These are phyloP conservation scores for Brachypodium distachyon DNA, from an alignment of 202 grass and related monocot genomes.

Conservation along the genomic window DNA sequence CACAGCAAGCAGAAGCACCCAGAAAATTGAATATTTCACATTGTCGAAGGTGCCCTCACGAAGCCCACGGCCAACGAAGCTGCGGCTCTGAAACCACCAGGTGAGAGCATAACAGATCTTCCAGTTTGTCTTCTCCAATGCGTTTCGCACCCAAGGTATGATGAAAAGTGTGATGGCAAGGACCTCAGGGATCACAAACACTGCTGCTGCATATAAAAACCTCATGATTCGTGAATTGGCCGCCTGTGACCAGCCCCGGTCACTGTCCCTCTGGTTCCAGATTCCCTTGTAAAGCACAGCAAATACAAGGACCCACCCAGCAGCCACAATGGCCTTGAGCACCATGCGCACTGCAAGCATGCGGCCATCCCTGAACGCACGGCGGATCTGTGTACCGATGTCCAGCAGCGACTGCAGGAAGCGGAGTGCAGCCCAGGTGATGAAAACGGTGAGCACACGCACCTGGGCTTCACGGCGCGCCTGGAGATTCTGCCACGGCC, in stretches of 20 bases:
- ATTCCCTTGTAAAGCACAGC: slow-evolving; percentile 47
- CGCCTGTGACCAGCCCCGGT: slow-evolving; percentile 32
- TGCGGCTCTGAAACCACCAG: slow-evolving; percentile 96
- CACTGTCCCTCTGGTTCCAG: slow-evolving; percentile 29
- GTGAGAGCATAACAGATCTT: slow-evolving; percentile 73
- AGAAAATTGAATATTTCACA: slow-evolving; percentile 71
- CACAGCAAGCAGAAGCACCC: slow-evolving; percentile 61
- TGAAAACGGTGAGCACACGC: slow-evolving; percentile 66
- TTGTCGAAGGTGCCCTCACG: slow-evolving; percentile 80
- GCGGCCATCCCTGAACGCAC: slow-evolving; percentile 56
- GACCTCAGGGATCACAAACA: slow-evolving; percentile 73
- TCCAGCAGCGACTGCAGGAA: slow-evolving; percentile 85
- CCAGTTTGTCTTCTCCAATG: slow-evolving; percentile 91
- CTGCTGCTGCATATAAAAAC: slow-evolving; percentile 53
- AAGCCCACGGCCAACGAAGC: slow-evolving; percentile 81
- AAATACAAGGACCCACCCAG: slow-evolving; percentile 63
- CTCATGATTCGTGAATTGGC: slow-evolving; percentile 36
- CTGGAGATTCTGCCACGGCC: slow-evolving; percentile 55
- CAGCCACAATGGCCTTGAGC: slow-evolving; percentile 72
- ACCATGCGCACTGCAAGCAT: slow-evolving; percentile 66
- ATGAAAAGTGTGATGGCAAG: slow-evolving; percentile 70
- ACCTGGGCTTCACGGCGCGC: slow-evolving; percentile 27
- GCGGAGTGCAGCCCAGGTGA: slow-evolving; percentile 84
- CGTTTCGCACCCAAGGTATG: slow-evolving; percentile 74
- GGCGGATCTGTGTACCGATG: slow-evolving; percentile 73